phyloP scores from a whole-genome alignment of 495 filamentous ascomycete genomes.

The Bacidia gigantensis region DNA sequence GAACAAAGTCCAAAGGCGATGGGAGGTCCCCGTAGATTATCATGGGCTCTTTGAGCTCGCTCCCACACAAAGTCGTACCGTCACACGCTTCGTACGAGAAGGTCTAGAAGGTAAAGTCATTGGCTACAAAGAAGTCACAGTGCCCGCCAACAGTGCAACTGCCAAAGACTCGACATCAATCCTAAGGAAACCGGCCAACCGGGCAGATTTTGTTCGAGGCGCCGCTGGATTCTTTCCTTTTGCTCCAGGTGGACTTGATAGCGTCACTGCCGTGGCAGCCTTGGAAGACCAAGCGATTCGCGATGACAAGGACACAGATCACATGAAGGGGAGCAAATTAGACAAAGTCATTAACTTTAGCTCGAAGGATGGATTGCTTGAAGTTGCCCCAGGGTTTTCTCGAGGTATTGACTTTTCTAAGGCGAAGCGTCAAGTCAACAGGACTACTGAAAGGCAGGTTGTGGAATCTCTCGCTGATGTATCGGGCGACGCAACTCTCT shows the following conservation, averaged over 20 bases:
- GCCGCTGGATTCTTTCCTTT: conserved; percentile 94
- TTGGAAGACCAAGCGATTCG: conserved; percentile 49
- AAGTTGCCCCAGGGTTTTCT: conserved; percentile 68
- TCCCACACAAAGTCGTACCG: conserved; percentile 81
- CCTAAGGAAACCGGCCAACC: conserved; percentile 68
- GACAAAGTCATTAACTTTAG: conserved; percentile 73
- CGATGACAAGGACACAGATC: conserved; percentile 22
- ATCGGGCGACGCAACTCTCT: conserved; percentile 26
- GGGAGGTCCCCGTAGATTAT: conserved; percentile 67
- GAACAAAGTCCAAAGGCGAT: conserved; percentile 73
- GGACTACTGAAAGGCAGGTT: conserved; percentile 52
- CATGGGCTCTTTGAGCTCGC: conserved; percentile 71
- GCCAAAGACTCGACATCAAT: conserved; percentile 96
- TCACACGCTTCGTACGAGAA: conserved; percentile 82
- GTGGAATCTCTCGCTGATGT: conserved; percentile 62
- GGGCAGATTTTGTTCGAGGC: conserved; percentile 89
- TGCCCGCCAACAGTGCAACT: conserved; percentile 77
- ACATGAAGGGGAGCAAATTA: conserved; percentile 36
- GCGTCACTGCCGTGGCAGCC: conserved; percentile 66
- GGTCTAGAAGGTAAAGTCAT: conserved; percentile 88
- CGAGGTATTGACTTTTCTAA: conserved; percentile 65
- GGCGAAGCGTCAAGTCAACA: conserved; percentile 40
- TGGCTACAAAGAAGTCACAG: conserved; percentile 87
- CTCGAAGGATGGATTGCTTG: conserved; percentile 62
- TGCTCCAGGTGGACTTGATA: conserved; percentile 80